Conservation (phyloP, 192 early-diverging fungal genomes). For the Coemansia sp. region DNA sequence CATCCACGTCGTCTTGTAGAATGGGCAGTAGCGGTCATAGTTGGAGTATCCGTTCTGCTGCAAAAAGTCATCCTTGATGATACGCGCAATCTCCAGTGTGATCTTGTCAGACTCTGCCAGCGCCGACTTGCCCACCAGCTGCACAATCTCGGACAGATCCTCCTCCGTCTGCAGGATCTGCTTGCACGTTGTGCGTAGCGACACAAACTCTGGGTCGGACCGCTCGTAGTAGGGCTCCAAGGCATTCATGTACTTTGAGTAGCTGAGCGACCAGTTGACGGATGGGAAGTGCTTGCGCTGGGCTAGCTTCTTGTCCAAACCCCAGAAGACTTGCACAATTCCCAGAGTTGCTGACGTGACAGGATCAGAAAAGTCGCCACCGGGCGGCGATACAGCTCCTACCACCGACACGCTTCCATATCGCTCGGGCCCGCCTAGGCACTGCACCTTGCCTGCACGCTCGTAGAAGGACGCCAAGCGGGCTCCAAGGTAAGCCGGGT, state of each 20-base stretch:
- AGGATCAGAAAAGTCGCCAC: slow-evolving; percentile 99
- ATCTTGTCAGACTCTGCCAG: slow-evolving; percentile 98
- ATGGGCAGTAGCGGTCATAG: slow-evolving; percentile 99
- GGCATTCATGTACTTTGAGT: slow-evolving; percentile 98
- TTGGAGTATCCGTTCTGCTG: slow-evolving; percentile 99
- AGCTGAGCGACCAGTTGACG: slow-evolving; percentile 98
- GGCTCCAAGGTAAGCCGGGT: slow-evolving; percentile 98
- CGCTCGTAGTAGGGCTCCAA: slow-evolving; percentile 95
- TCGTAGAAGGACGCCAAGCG: slow-evolving; percentile 99
- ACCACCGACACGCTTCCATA: slow-evolving; percentile 97
- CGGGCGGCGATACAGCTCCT: slow-evolving; percentile 99
- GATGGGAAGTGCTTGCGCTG: slow-evolving; percentile 99
- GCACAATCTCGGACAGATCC: slow-evolving; percentile 99
- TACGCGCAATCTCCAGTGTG: slow-evolving; percentile 94
- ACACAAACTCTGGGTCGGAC: slow-evolving; percentile 92
- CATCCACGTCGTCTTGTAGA: slow-evolving; percentile 99
- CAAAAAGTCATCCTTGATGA: slow-evolving; percentile 99
- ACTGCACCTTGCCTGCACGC: slow-evolving; percentile 97
- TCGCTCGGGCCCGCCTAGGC: slow-evolving; percentile 92
- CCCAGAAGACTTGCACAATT: slow-evolving; percentile 99
- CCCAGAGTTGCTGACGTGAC: slow-evolving; percentile 95
- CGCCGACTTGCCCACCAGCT: slow-evolving; percentile 96
- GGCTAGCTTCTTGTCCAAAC: slow-evolving; percentile 99
- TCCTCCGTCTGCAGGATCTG: slow-evolving; percentile 99
- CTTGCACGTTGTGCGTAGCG: slow-evolving; percentile 90